Base-by-base conservation (phyloP, 208 protist species). In the Trypanosoma lewisi region DNA sequence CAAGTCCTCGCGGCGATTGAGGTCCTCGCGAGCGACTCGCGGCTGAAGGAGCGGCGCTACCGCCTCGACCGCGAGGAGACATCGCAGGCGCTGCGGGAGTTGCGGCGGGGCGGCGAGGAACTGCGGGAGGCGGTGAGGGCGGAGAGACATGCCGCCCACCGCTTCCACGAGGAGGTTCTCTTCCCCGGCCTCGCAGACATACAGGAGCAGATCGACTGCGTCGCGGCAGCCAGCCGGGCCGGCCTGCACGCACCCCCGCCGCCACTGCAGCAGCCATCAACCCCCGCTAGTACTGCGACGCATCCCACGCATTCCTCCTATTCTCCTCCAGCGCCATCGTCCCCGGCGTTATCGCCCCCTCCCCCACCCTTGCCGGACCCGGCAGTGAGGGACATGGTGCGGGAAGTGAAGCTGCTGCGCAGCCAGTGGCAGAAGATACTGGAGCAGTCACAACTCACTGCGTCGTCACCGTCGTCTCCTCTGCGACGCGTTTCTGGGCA, bases 1-100 rank as follows among this genome's bases (percentile, higher is more conserved):
- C 55, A 80, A 45, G 37, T 80, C 23, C 59, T 75, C 31, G 48
- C 77, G 48, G 67, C 66, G 36, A 30, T 83, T 6, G 37, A 73
- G n/a, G 64, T 89, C 8, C 67, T 93, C 16, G 66, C 80, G 42
- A 62, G 45, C 21, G 86, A 89, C 67, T 65, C 62, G 4, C 60
- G 70, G n/a, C 36, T 83, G 14, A 93, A 89, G 67, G 86, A 93
- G 67, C 77, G 83, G 59, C 80, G 86, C 14, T 85, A 93, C 53
- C 70, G 56, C 25, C 28, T 88, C 30, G 86, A 93, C 55, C 50
- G 52, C 8, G 64, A 37, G 4, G 31, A 33, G 23, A 70, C 63
- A 8, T 39, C 31, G 16, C 31, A 8, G 47, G 52, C 49, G 16
- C 5, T 69, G 4, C 47, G 37, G 30, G 37, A 6, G 52, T 55